Percentiles rank a stretch among this genome's conserved stretches.
These are phyloP conservation scores for Ilex aquifolium DNA, from an alignment of 257 asterid genomes.

Conservation along the genomic window DNA sequence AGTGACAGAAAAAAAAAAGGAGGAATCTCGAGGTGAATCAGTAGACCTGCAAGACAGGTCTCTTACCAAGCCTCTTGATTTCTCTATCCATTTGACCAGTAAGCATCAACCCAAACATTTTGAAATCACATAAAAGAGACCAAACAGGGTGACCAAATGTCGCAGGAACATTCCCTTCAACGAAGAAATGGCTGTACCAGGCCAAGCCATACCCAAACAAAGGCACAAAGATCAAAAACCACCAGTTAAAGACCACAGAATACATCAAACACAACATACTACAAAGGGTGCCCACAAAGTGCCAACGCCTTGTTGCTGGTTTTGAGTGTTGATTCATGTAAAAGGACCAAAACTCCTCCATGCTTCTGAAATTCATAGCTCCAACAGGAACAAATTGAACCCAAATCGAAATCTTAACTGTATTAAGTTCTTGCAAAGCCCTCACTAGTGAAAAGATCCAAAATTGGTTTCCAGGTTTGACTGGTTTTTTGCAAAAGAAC, in stretches of 20 bases:
- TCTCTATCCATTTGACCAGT: constrained; percentile 92
- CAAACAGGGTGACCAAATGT: constrained; percentile 94
- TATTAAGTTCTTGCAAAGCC: no score
- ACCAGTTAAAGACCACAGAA: constrained; percentile 67
- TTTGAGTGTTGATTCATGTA: constrained; percentile 91
- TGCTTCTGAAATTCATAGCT: constrained; percentile 70
- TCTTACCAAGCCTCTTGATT: constrained; percentile 98
- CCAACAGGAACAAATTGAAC: constrained; percentile 10
- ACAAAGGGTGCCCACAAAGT: constrained; percentile 80
- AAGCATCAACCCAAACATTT: constrained; percentile 95
- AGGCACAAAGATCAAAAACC: constrained; percentile 65
- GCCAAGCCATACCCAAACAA: constrained; percentile 80
- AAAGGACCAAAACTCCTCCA: constrained; percentile 96
- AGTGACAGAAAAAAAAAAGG: background rate
- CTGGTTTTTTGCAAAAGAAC: no score
- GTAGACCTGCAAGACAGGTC: constrained; percentile 78
- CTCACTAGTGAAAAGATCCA: no score
- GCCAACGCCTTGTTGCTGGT: constrained; percentile 89
- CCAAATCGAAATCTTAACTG: background rate
- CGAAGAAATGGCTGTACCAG: constrained; percentile 96
- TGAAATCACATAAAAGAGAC: constrained; percentile 88
- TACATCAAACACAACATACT: constrained; percentile 67
- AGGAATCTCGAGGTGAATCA: constrained; percentile 12
- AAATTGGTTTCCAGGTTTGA: no score
- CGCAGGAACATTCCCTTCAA: constrained; percentile 86